A percentile compares a stretch with the other conserved stretches of the same genome.
These are phyloP conservation scores for Pneumocystis murina DNA, from an alignment of 1,139 yeast species.

Conservation along the genomic window DNA sequence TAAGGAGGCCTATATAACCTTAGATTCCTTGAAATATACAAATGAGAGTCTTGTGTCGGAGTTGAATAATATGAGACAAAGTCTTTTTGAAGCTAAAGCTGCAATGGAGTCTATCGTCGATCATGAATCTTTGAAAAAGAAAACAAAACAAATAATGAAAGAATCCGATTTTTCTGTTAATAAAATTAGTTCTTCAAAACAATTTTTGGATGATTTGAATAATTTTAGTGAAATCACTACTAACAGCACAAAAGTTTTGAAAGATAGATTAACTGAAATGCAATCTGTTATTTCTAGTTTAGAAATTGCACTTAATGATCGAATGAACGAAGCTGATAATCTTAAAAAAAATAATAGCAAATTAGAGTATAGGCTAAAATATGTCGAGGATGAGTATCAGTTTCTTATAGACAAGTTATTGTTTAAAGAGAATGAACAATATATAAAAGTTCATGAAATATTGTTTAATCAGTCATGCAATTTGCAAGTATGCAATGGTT, in stretches of 20 bases:
- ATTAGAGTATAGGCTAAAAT: conserved; percentile 6
- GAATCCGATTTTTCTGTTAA: not conserved
- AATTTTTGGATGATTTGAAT: conserved; percentile 3
- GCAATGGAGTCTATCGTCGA: conserved; percentile 8
- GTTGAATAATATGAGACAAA: conserved; percentile 16
- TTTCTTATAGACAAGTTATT: not conserved
- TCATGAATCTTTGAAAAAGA: conserved; percentile 16
- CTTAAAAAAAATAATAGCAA: conserved; percentile 9
- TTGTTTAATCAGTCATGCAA: not conserved
- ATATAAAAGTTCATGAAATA: not conserved
- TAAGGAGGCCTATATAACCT: conserved; percentile 21
- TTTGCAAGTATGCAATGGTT: not conserved
- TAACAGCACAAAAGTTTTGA: conserved; percentile 3
- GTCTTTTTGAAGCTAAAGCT: conserved; percentile 13
- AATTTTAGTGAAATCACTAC: conserved; percentile 1
- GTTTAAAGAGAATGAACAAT: not conserved
- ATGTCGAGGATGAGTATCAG: conserved; percentile 4
- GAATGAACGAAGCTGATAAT: conserved; percentile 11
- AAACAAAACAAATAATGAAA: conserved; percentile 9
- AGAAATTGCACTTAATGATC: conserved; percentile 9
- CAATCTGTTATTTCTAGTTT: conserved; percentile 10
- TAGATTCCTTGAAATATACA: conserved; percentile 20
- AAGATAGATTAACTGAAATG: conserved; percentile 8
- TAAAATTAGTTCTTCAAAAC: not conserved
- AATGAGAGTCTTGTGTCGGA: conserved; percentile 19